Evolutionary conservation across 495 filamentous ascomycete genomes (phyloP), one percentile per base, ranked within the genome.

Genomic region (Tuber brumale): DNA sequence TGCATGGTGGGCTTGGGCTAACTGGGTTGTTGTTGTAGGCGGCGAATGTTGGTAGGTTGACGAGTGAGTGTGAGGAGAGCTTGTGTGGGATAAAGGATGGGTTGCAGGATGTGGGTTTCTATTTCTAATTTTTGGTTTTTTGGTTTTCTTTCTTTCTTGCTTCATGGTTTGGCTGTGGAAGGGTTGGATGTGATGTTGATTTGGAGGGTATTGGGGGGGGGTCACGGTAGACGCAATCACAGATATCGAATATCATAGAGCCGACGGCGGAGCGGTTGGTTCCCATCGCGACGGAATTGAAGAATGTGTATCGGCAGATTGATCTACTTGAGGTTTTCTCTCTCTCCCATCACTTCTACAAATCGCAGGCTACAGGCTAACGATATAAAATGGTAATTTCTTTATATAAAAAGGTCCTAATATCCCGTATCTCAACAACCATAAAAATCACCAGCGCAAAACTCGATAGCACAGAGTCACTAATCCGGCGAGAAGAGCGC

Each of bases 181-280:
- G n/a, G n/a, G 51, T 7, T 2, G 51, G 23, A 61, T 61, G 51
- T 12, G 10, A 61, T n/a, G 51, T 27, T 61, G 51, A 61, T n/a
- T 10, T 61, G 23, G 21, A n/a, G 46, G 45, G 23, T 23, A n/a
- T 48, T 8, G 57, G 16, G 23, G 5, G 41, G 23, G 19, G 44
- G n/a, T n/a, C 12, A 39, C 1, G n/a, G 71, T 69, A 83, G 81
- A 74, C 74, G 19, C 81, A 83, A 70, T 73, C 79, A 39, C 79
- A 82, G 46, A 83, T 83, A 70, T 81, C 81, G 27, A 78, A 79
- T 37, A 75, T 83, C 14, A 83, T 83, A 66, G 81, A 83, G 57
- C 81, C 81, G 45, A 76, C 76, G 8, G 81, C 81, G 27, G 81
- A 75, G 48, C 73, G 81, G 48, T 74, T 83, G 39, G 75, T 83